Evolutionary conservation across 1,284 basidiomycete genomes (phyloP).

Genomic region (Rugosomyces carneus): DNA sequence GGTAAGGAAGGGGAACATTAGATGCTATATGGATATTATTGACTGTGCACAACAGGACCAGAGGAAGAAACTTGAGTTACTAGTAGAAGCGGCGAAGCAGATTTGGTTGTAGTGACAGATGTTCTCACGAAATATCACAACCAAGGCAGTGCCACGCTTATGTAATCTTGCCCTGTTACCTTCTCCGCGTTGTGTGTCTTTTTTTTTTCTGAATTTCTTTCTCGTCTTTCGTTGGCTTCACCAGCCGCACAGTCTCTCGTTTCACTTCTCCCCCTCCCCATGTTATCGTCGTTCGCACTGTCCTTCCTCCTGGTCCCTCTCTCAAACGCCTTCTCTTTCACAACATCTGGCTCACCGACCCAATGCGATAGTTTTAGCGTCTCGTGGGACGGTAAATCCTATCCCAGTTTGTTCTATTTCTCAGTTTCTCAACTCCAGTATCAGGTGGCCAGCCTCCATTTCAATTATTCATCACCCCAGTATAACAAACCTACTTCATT

Average conservation of each 20-base stretch:
- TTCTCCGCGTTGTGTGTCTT: conserved; percentile 10
- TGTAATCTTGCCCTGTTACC: conserved; percentile 4
- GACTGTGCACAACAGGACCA: conserved; percentile 29
- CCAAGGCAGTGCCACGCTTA: conserved; percentile 7
- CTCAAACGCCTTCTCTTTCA: conserved; percentile 49
- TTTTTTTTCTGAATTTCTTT: conserved; percentile 4
- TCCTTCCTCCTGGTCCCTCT: conserved; percentile 18
- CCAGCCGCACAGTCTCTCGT: conserved; percentile 13
- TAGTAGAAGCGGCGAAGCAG: conserved; percentile 45
- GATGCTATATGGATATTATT: neutral
- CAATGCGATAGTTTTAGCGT: conserved; percentile 56
- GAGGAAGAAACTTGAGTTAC: conserved; percentile 46
- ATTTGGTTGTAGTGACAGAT: conserved; percentile 33
- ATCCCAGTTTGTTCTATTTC: neutral
- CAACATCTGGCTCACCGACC: conserved; percentile 37
- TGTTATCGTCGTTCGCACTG: conserved; percentile 6
- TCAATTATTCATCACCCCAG: conserved; percentile 50
- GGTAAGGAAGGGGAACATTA: conserved; percentile 20
- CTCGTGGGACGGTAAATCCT: conserved; percentile 53
- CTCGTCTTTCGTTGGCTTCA: neutral
- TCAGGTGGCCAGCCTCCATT: conserved; percentile 63
- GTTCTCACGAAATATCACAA: conserved; percentile 1
- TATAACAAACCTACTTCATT: conserved; percentile 23
- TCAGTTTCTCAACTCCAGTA: conserved; percentile 7
- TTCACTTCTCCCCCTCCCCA: conserved; percentile 7